These are phyloP conservation scores for Angomonas deanei DNA, from an alignment of 208 protist species.

Conservation along the genomic window DNA sequence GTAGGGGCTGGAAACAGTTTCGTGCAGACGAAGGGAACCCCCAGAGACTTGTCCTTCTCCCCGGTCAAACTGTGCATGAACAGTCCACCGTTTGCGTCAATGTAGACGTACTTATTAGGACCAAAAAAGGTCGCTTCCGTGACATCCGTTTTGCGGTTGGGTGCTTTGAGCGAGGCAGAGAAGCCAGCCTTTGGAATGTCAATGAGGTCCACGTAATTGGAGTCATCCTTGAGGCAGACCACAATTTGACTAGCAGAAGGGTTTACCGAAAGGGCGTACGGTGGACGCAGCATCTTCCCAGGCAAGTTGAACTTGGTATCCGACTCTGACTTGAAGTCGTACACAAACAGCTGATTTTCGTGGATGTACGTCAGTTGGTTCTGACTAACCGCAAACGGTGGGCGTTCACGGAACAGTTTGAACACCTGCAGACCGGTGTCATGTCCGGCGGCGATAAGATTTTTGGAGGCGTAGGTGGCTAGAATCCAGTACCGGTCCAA, in stretches of 20 bases:
- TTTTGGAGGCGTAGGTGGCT: constrained; percentile 87
- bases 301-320: constrained; percentile 10
- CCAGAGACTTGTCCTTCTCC: constrained; percentile 69
- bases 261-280: constrained; percentile 55
- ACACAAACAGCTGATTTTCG: constrained; percentile 36
- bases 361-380: constrained; percentile 55
- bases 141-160: constrained; percentile 46
- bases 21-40: constrained; percentile 43
- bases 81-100: constrained; percentile 84
- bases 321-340: constrained; percentile 41
- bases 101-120: constrained; percentile 92
- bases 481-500: constrained; percentile 98
- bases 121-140: constrained; percentile 92
- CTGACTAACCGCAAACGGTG: constrained; percentile 57
- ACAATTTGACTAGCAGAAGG: constrained; percentile 33
- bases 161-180: constrained; percentile 18
- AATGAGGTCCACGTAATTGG: not conserved
- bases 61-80: constrained; percentile 83
- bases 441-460: constrained; percentile 97
- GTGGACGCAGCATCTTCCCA: constrained; percentile 39
- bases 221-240: constrained; percentile 27
- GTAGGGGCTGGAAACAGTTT: constrained; percentile 69
- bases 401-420: constrained; percentile 97
- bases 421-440: constrained; percentile 97
- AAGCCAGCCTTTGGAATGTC: not conserved